phyloP scores from a whole-genome alignment of 2,329 filamentous ascomycete genomes.

The Lecanicillium sp. region DNA sequence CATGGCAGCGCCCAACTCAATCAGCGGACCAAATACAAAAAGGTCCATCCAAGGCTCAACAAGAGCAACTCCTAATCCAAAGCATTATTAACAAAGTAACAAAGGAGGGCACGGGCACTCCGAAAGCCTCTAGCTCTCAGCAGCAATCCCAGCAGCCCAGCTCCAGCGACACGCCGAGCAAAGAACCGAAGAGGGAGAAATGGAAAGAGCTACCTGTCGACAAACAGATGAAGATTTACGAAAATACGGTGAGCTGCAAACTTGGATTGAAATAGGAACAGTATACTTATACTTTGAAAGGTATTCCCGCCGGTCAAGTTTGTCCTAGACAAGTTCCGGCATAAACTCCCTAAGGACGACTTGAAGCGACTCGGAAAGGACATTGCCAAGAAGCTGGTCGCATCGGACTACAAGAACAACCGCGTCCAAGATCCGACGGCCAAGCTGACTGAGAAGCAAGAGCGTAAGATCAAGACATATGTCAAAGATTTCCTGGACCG shows the following conservation, averaged over 20 bases:
- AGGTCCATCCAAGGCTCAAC: conserved; percentile 51
- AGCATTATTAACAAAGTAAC: conserved; percentile 82
- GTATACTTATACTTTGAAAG: conserved; percentile 32
- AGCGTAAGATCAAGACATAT: conserved; percentile 73
- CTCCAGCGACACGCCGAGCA: conserved; percentile 42
- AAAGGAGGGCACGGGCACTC: conserved; percentile 45
- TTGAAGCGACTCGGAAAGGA: conserved; percentile 55
- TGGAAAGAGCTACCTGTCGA: conserved; percentile 64
- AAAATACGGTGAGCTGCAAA: conserved; percentile 66
- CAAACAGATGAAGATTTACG: conserved; percentile 92
- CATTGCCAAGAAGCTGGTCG: conserved; percentile 79
- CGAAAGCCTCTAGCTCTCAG: conserved; percentile 34
- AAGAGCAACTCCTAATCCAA: conserved; percentile 66
- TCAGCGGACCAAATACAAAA: conserved; percentile 57
- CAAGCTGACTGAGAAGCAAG: conserved; percentile 65
- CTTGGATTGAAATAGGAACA: neutral
- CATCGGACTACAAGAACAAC: conserved; percentile 83
- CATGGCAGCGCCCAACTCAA: conserved; percentile 70
- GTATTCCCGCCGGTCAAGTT: conserved; percentile 78
- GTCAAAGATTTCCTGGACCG: conserved; percentile 83
- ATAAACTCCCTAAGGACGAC: conserved; percentile 77
- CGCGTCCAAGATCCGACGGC: conserved; percentile 73
- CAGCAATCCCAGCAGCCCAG: conserved; percentile 53
- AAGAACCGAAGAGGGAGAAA: conserved; percentile 58
- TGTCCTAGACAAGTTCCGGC: conserved; percentile 77